Evolutionary conservation across 192 early-diverging fungal species (phyloP).

Genomic region (Linnemannia schmuckeri): DNA sequence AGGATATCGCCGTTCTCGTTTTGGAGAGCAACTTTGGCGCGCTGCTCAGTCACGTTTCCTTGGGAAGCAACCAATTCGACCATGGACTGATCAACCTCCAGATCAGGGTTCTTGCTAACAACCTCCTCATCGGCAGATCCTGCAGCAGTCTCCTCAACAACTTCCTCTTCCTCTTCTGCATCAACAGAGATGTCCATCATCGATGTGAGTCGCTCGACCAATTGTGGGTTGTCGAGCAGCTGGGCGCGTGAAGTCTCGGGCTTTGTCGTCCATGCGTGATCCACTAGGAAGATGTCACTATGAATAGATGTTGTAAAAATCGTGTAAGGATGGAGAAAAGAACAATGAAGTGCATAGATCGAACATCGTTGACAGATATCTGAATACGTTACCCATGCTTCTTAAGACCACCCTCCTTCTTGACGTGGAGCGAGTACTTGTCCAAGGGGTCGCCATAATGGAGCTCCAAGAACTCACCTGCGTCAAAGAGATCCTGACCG

Average conservation of each 20-base stretch:
- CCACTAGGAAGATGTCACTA: slow-evolving; percentile 77
- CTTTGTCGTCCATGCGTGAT: slow-evolving; percentile 82
- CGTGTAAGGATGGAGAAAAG: background rate
- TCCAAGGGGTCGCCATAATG: slow-evolving; percentile 65
- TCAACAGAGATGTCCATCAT: slow-evolving; percentile 69
- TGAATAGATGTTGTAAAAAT: background rate
- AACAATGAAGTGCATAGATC: background rate
- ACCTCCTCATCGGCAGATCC: slow-evolving; percentile 3
- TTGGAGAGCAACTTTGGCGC: slow-evolving; percentile 68
- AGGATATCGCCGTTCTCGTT: slow-evolving; percentile 68
- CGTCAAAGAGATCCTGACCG: slow-evolving; percentile 63
- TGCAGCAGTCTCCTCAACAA: slow-evolving; percentile 42
- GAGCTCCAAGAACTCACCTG: slow-evolving; percentile 62
- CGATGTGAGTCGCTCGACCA: slow-evolving; percentile 73
- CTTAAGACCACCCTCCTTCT: slow-evolving; percentile 58
- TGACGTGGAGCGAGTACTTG: slow-evolving; percentile 65
- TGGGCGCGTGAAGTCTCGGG: slow-evolving; percentile 66
- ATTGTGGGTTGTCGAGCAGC: slow-evolving; percentile 63
- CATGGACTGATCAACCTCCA: slow-evolving; percentile 60
- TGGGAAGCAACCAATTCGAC: slow-evolving; percentile 71
- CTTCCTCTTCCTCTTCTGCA: slow-evolving; percentile 51
- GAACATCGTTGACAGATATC: background rate
- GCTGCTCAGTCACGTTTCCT: slow-evolving; percentile 65
- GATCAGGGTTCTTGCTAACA: slow-evolving; percentile 34
- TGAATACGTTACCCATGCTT: slow-evolving; percentile 60